Base-by-base conservation (phyloP, 352 stramenopile species). In the Globisporangium perplexum region DNA sequence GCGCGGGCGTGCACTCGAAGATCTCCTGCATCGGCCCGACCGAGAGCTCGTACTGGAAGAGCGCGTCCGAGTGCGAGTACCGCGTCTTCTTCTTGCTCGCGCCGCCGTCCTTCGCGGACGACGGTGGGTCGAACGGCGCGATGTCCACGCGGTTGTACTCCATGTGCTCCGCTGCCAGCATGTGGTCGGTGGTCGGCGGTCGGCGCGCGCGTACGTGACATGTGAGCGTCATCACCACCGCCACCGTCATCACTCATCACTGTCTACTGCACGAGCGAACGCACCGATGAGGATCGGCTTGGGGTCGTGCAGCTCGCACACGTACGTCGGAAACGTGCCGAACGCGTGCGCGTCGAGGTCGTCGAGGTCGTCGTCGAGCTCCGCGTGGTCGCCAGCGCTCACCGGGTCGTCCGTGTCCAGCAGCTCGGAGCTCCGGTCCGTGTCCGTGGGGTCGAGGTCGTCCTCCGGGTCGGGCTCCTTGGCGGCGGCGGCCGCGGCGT, bases 241-340 rank as follows among this genome's bases (percentile, higher is more conserved):
- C 30, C 30, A 10, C 30, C 30, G 30, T 33, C 30, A 33, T 33
- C 30, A 33, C 10, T 33, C 6, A 5, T 33, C n/a, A n/a, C n/a
- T 33, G 30, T 10, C 30, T 10, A 33, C 6, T 10, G 10, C 30
- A 10, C 30, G 30, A 33, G n/a, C 2, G 17, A 1, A 45, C 60
- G 38, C 53, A 91, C 80, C 80, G 47, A 79, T 62, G 51, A 91
- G 74, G 38, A 91, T 73, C 11, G 68, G 60, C 49, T 89, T 89
- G 7, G 81, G 81, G 62, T 91, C 81, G 50, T 91, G 81, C 11
- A 87, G 64, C 53, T 83, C 76, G 49, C 81, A 91, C 26, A 91
- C 67, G 44, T 89, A 91, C 17, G 81, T 89, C 10, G 77, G 69
- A 47, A 86, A 72, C 6, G 56, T 28, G 48, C 62, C 57, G n/a